A percentile compares a stretch with the other conserved stretches of the same genome.
Evolutionary conservation across 2,329 filamentous ascomycete genomes (phyloP).

Genomic region (Alternaria incomplexa): DNA sequence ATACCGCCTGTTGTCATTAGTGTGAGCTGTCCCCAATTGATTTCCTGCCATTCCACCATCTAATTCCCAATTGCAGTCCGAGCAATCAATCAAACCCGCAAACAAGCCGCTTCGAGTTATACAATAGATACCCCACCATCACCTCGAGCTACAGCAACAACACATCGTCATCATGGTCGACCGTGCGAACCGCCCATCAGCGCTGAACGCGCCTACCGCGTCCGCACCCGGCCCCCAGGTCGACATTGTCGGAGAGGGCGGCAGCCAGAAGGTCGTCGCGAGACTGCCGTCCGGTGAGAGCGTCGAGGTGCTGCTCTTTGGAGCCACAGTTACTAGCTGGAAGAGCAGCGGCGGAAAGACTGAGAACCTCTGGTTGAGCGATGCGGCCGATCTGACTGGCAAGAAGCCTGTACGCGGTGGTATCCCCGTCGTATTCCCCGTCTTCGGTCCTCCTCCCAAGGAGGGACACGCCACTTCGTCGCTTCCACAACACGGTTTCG

Average conservation of each 20-base stretch:
- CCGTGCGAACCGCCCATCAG: conserved; percentile 81
- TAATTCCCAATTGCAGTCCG: neutral
- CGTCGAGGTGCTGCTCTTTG: conserved; percentile 84
- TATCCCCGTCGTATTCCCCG: conserved; percentile 91
- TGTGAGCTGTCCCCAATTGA: conserved; percentile 7
- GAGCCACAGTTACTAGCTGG: conserved; percentile 93
- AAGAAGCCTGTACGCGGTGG: conserved; percentile 89
- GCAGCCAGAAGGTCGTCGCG: conserved; percentile 76
- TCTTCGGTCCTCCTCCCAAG: conserved; percentile 79
- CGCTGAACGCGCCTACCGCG: conserved; percentile 65
- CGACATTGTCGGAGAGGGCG: conserved; percentile 75
- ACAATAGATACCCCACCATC: conserved; percentile 6
- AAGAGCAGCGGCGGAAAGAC: conserved; percentile 73
- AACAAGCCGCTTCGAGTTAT: neutral
- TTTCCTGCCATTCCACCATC: neutral
- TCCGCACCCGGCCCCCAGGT: conserved; percentile 71
- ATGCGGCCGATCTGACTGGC: conserved; percentile 81
- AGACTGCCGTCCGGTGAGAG: conserved; percentile 84
- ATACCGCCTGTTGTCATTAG: conserved; percentile 13
- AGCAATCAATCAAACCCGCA: neutral
- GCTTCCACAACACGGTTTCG: conserved; percentile 94
- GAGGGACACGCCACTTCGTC: conserved; percentile 76
- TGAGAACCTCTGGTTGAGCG: conserved; percentile 87
- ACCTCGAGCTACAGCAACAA: conserved; percentile 8
- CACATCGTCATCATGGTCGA: conserved; percentile 68